Conservation (phyloP, 1,284 basidiomycete species). For the Cryptococcus hybrid region DNA sequence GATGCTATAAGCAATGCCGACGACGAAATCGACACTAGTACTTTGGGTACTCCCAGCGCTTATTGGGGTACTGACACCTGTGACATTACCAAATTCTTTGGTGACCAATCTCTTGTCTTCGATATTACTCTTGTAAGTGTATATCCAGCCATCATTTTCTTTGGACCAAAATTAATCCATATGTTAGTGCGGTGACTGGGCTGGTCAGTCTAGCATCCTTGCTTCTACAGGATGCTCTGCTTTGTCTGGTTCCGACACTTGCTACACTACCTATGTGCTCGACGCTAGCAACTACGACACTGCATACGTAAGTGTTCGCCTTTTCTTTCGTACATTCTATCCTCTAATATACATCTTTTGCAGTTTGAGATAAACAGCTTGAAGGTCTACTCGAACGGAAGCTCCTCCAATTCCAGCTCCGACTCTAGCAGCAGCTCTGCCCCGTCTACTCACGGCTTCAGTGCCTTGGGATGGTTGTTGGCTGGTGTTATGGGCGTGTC, state of each 20-base stretch:
- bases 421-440: constrained; percentile 3
- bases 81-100: constrained; percentile 59
- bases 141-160: background rate
- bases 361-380: constrained; percentile 66
- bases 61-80: constrained; percentile 64
- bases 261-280: constrained; percentile 67
- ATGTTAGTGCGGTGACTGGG: constrained; percentile 54
- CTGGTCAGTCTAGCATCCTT: constrained; percentile 54
- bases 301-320: constrained; percentile 54
- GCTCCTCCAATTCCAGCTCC: constrained; percentile 3
- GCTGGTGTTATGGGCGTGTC: background rate
- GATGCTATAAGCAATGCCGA: constrained; percentile 54
- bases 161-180: background rate
- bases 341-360: background rate
- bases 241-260: constrained; percentile 22
- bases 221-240: constrained; percentile 57
- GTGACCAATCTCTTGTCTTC: constrained; percentile 63
- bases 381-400: constrained; percentile 44
- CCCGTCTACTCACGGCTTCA: background rate
- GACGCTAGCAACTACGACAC: constrained; percentile 61
- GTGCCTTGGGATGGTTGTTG: background rate
- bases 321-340: background rate
- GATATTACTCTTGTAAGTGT: constrained; percentile 60
- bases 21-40: constrained; percentile 59
- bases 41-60: constrained; percentile 62